Evolutionary conservation across 345 rosid genomes (phyloP).

Genomic region (Euphorbia tirucalli): DNA sequence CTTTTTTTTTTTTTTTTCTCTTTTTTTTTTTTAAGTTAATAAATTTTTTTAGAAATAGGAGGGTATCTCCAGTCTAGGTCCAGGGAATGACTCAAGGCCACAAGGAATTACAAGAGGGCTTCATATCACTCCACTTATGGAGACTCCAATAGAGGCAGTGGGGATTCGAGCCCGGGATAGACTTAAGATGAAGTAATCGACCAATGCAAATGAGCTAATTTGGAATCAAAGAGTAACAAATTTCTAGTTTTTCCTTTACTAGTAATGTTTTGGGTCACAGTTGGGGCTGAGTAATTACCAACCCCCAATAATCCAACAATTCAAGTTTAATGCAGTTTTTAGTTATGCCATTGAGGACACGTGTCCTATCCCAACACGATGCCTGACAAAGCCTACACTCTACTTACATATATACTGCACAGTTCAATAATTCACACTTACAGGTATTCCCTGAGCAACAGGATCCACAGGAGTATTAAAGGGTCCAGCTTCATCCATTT

Average conservation of each 20-base stretch:
- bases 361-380: neutral
- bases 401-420: neutral
- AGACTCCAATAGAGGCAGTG: too few relatives aligned
- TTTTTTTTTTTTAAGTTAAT: too few relatives aligned
- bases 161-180: too few relatives aligned
- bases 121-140: too few relatives aligned
- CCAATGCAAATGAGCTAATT: conserved; percentile 1
- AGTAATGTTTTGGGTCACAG: neutral
- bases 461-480: conserved; percentile 27
- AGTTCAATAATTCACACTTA: conserved; percentile 12
- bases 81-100: too few relatives aligned
- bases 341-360: neutral
- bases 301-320: neutral
- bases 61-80: too few relatives aligned
- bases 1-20: too few relatives aligned
- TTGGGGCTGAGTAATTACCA: neutral
- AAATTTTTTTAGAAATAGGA: too few relatives aligned
- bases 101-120: too few relatives aligned
- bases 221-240: neutral
- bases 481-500: conserved; percentile 24
- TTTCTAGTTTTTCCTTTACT: neutral
- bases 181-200: neutral
- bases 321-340: neutral
- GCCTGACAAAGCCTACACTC: neutral
- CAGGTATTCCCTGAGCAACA: conserved; percentile 22